A percentile compares a stretch with the other conserved stretches of the same genome.
Conservation (phyloP, 2,329 filamentous ascomycete species). For the Paraphaeosphaeria minitans region DNA sequence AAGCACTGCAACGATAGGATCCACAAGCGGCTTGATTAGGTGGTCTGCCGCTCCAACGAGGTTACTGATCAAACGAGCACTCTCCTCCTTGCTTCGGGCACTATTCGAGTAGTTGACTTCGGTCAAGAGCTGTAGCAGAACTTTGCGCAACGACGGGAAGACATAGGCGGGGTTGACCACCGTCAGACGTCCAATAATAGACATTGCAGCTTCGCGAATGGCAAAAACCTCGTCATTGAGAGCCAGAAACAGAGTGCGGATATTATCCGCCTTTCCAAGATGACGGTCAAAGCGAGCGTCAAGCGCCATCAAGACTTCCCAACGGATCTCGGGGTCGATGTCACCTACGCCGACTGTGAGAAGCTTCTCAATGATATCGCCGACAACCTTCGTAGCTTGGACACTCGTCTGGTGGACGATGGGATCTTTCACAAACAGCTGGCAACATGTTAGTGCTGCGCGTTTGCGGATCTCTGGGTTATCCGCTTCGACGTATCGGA, state of each 20-base stretch:
- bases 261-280: slow-evolving; percentile 96
- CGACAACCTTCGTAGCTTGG: slow-evolving; percentile 94
- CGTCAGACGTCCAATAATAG: slow-evolving; percentile 92
- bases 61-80: slow-evolving; percentile 87
- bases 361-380: slow-evolving; percentile 96
- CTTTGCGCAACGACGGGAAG: slow-evolving; percentile 91
- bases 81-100: slow-evolving; percentile 93
- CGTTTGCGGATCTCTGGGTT: slow-evolving; percentile 92
- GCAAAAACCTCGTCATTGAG: slow-evolving; percentile 93
- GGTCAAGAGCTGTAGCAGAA: slow-evolving; percentile 92
- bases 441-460: slow-evolving; percentile 94
- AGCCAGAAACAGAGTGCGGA: slow-evolving; percentile 91
- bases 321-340: slow-evolving; percentile 81
- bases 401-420: slow-evolving; percentile 98
- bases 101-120: slow-evolving; percentile 97
- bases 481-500: slow-evolving; percentile 97
- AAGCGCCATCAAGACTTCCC: slow-evolving; percentile 84
- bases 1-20: slow-evolving; percentile 94
- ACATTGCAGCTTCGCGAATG: slow-evolving; percentile 92
- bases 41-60: slow-evolving; percentile 91
- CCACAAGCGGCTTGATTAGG: slow-evolving; percentile 94
- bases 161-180: slow-evolving; percentile 95
- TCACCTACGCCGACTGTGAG: slow-evolving; percentile 95
- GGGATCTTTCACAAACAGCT: slow-evolving; percentile 94
- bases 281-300: slow-evolving; percentile 95